Evolutionary conservation across 208 protist genomes (phyloP).

Genomic region (Leishmania gerbilli): DNA sequence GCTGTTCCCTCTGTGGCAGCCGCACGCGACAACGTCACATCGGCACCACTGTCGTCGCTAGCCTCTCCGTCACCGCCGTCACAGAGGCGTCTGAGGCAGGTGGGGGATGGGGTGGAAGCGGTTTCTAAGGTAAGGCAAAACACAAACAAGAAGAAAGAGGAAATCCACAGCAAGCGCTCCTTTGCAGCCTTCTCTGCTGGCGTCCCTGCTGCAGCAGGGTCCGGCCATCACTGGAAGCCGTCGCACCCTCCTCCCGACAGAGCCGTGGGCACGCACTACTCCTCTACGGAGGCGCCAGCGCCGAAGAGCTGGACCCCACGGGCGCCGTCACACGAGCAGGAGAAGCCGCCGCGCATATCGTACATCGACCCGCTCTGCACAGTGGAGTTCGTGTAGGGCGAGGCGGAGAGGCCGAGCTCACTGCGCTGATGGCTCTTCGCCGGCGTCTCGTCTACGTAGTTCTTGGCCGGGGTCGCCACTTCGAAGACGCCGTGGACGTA

Average conservation of each 20-base stretch:
- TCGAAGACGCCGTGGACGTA: constrained; percentile 53
- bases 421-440: constrained; percentile 43
- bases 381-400: constrained; percentile 32
- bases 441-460: constrained; percentile 50
- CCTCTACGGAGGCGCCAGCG: constrained; percentile 31
- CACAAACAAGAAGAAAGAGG: neutral
- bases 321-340: constrained; percentile 23
- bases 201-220: neutral
- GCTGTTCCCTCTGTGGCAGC: neutral
- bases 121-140: neutral
- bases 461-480: constrained; percentile 50
- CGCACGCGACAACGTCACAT: neutral
- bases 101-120: neutral
- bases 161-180: neutral
- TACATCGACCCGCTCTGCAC: constrained; percentile 37
- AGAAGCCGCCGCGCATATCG: constrained; percentile 33
- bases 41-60: neutral
- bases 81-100: neutral
- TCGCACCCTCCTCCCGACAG: neutral
- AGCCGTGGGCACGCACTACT: constrained; percentile 1
- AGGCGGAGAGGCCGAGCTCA: constrained; percentile 51
- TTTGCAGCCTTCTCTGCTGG: neutral
- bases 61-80: neutral
- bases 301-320: constrained; percentile 30
- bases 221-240: neutral